Percentiles rank a stretch among this genome's conserved stretches.
These are phyloP conservation scores for Croton laevigatus DNA, from an alignment of 441 rosid genomes.

Conservation along the genomic window DNA sequence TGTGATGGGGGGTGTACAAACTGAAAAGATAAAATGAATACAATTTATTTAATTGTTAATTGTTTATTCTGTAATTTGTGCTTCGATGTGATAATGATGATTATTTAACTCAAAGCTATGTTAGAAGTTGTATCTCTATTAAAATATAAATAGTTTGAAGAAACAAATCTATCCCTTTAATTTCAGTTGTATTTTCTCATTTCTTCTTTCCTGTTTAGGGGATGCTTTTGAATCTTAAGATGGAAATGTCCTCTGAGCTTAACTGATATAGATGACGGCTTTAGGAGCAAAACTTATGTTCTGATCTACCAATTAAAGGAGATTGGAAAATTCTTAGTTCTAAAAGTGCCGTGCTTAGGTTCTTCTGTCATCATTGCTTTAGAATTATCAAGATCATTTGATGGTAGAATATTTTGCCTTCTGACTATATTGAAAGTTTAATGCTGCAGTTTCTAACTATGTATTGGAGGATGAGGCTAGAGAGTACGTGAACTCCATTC, in stretches of 20 bases:
- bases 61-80: background rate
- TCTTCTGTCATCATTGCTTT: background rate
- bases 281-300: background rate
- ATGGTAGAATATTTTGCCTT: background rate
- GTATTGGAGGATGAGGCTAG: conserved; percentile 45
- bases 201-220: too few species aligned
- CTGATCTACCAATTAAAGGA: background rate
- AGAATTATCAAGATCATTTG: conserved; percentile 5
- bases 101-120: background rate
- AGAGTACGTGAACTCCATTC: conserved; percentile 38
- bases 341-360: background rate
- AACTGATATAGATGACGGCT: background rate
- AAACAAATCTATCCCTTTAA: background rate
- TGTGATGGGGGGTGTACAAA: too few species aligned
- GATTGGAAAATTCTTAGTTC: background rate
- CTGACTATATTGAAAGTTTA: conserved; percentile 18
- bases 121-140: background rate
- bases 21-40: background rate
- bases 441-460: conserved; percentile 45
- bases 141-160: background rate
- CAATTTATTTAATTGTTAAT: background rate
- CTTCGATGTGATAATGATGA: too few species aligned
- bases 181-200: background rate
- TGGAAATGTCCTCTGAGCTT: background rate
- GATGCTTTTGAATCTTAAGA: background rate